Evolutionary conservation across 2,329 filamentous ascomycete species (phyloP).

Genomic region (Clarireedia monteithiana): DNA sequence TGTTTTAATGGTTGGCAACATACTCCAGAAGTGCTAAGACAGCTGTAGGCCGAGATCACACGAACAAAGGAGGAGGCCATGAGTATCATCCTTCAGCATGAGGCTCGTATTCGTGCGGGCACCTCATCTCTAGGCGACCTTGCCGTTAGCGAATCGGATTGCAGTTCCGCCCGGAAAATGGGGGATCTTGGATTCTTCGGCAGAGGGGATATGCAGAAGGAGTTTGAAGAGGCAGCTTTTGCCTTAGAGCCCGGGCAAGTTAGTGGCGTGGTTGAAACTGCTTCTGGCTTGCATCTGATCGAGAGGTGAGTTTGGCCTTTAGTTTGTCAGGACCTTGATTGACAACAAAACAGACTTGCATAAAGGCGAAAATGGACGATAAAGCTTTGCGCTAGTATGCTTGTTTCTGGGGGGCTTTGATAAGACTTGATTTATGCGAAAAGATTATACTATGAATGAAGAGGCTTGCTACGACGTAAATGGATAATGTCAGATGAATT

Average conservation of each 20-base stretch:
- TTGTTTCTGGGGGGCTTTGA: neutral
- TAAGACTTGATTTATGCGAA: neutral
- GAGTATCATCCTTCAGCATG: constrained; percentile 66
- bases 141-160: constrained; percentile 85
- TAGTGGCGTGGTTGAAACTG: constrained; percentile 82
- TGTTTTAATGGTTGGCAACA: constrained; percentile 14
- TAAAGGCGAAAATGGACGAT: neutral
- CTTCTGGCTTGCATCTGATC: constrained; percentile 91
- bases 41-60: constrained; percentile 63
- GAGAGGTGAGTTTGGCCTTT: constrained; percentile 55
- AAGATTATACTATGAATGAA: neutral
- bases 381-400: neutral
- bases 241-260: constrained; percentile 80
- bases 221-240: constrained; percentile 96
- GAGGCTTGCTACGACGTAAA: neutral
- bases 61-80: constrained; percentile 81
- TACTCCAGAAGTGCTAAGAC: constrained; percentile 9
- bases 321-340: neutral
- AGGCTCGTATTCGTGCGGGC: constrained; percentile 67
- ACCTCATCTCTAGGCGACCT: constrained; percentile 68
- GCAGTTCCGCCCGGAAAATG: constrained; percentile 87
- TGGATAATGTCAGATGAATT: neutral
- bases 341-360: constrained; percentile 3
- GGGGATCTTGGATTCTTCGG: constrained; percentile 96
- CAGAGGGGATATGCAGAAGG: constrained; percentile 93